Percentiles rank a stretch among this genome's conserved stretches.
phyloP scores from a whole-genome alignment of 2,329 filamentous ascomycete species.

The Ceratocystis destructans region DNA sequence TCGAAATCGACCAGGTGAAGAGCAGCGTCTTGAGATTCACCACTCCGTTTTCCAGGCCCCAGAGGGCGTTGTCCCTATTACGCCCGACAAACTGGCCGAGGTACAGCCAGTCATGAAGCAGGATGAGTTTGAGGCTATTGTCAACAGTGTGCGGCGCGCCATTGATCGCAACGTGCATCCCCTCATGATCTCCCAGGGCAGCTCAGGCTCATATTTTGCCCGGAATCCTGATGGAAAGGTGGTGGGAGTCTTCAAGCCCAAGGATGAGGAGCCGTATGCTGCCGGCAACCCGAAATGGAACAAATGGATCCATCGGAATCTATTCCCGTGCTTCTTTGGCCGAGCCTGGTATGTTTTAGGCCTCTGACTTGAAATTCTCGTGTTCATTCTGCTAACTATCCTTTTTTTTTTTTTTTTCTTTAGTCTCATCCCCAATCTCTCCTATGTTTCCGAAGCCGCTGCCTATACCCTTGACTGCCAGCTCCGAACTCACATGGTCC shows the following conservation, averaged over 20 bases:
- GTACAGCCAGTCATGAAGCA: constrained; percentile 55
- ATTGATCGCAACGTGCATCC: constrained; percentile 88
- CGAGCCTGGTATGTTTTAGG: constrained; percentile 53
- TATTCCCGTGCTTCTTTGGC: constrained; percentile 96
- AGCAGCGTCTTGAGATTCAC: constrained; percentile 86
- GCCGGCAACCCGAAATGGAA: constrained; percentile 98
- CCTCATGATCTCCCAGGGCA: constrained; percentile 91
- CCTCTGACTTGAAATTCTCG: not conserved
- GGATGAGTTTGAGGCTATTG: constrained; percentile 70
- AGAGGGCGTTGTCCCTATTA: constrained; percentile 69
- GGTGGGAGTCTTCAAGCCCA: constrained; percentile 96
- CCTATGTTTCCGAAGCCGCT: constrained; percentile 93
- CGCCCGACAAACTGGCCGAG: constrained; percentile 57
- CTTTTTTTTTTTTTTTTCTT: constrained; percentile 18
- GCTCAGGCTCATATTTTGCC: constrained; percentile 96
- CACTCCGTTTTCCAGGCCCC: constrained; percentile 94
- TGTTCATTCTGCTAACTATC: constrained; percentile 18
- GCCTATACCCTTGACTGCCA: constrained; percentile 90
- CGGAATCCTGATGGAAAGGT: constrained; percentile 83
- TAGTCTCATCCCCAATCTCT: constrained; percentile 85
- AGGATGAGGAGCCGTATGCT: constrained; percentile 96
- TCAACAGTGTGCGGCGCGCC: constrained; percentile 78
- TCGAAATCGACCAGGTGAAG: constrained; percentile 39
- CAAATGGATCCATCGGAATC: constrained; percentile 96
- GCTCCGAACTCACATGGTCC: constrained; percentile 79